Evolutionary conservation across 2,329 filamentous ascomycete species (phyloP).

Genomic region (Colletotrichum cereale): DNA sequence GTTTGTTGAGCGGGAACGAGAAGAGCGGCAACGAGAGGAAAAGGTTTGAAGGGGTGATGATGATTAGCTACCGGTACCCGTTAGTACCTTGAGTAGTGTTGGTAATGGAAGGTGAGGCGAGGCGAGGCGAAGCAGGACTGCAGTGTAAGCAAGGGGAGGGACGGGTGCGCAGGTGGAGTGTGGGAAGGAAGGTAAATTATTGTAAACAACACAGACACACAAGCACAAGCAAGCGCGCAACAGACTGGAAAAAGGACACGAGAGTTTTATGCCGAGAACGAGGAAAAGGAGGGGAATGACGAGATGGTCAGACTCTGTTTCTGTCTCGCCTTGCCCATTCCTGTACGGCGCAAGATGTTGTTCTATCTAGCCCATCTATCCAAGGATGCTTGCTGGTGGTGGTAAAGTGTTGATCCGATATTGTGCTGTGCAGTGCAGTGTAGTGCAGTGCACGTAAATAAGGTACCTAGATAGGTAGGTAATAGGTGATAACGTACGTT

Average conservation of each 20-base stretch:
- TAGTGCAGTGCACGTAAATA: neutral
- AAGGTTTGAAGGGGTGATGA: neutral
- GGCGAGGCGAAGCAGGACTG: too few species aligned
- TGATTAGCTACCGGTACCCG: neutral
- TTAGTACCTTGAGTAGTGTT: neutral
- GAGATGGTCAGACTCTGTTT: neutral
- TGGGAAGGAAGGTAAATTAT: neutral
- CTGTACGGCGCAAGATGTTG: neutral
- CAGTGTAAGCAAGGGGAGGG: neutral
- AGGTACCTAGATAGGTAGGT: neutral
- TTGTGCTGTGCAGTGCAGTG: neutral
- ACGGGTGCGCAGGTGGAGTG: neutral
- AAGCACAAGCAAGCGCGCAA: neutral
- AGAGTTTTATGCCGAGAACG: neutral
- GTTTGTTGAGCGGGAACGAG: neutral
- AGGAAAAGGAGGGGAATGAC: neutral
- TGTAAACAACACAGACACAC: slow-evolving; percentile 14
- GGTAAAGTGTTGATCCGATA: slow-evolving; percentile 2
- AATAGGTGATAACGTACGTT: too few species aligned
- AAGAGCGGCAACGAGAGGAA: neutral
- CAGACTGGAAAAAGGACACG: neutral
- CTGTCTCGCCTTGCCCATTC: slow-evolving; percentile 6
- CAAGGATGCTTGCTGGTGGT: neutral
- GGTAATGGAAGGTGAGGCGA: neutral
- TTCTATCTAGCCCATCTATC: neutral